Base-by-base conservation (phyloP, 768 basidiomycete genomes). In the Tulasnella sp. region DNA sequence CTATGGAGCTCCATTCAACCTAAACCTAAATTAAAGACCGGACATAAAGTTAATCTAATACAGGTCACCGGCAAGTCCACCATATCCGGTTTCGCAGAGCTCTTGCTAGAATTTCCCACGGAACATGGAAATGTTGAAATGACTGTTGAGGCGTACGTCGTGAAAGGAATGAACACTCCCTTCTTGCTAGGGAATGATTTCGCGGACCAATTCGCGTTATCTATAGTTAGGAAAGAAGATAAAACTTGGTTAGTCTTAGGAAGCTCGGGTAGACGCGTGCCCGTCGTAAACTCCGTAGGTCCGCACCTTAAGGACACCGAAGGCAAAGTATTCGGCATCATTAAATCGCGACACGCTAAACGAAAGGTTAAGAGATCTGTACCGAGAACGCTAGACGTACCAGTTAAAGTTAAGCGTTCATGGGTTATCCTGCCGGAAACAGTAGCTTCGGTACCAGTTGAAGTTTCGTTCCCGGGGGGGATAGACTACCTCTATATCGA, bases 171-270 rank as follows among this genome's bases (percentile, higher is more conserved):
- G 42, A 42, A 42, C 8, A 42, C 82, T 3, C 82, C 83, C 9
- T 74, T 84, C 36, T 75, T 84, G 3, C 58, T 84, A 3, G 83
- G 82, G 24, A 82, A 83, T 68, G 83, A 83, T 56, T 83, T 82
- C 68, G 80, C 80, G 71, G 40, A 79, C 36, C 42, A 76, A 12
- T 56, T 56, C 38, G 44, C 38, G 24, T 21, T 76, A 10, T 46
- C 75, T 24, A 76, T 76, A 1, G 36, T 46, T 6, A 27, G 52
- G 27, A 58, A 76, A 21, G 75, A 76, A 62, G 27, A 62, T 62
- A 34, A 62, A n/a, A n/a, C 58, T 1, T 62, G 58, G 58, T 62
- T 62, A 39, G 36, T 40, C 8, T 19, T 74, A 5, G 73, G 73
- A 24, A 74, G 24, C 24, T 40, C 73, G 1, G 44, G 44, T 19